Evolutionary conservation across 2,329 filamentous ascomycete species (phyloP).

Genomic region (Xenoacremonium recifei): DNA sequence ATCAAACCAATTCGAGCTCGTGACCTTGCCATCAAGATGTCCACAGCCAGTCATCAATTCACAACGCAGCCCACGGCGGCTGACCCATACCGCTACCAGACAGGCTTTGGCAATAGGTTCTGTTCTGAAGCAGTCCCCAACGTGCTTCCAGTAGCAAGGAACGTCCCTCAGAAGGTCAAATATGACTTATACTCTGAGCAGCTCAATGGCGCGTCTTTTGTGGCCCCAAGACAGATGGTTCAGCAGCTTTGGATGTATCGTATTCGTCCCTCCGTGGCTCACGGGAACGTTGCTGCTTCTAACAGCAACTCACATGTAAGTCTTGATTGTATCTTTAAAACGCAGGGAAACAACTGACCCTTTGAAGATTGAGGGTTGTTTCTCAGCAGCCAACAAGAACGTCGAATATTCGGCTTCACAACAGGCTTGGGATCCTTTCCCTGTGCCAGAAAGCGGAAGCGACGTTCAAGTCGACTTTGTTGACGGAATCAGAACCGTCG

Average conservation of each 20-base stretch:
- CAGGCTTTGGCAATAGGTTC: conserved; percentile 53
- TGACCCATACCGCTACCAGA: conserved; percentile 53
- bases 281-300: conserved; percentile 21
- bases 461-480: conserved; percentile 38
- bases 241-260: conserved; percentile 34
- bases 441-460: conserved; percentile 7
- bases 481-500: conserved; percentile 44
- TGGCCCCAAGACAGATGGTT: conserved; percentile 26
- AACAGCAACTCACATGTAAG: conserved; percentile 27
- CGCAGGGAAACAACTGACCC: too few relatives aligned
- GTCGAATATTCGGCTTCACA: conserved; percentile 46
- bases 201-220: conserved; percentile 41
- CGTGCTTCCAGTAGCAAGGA: conserved; percentile 43
- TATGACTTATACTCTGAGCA: conserved; percentile 46
- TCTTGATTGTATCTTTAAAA: not conserved
- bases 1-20: too few relatives aligned
- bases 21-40: too few relatives aligned
- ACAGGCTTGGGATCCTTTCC: conserved; percentile 48
- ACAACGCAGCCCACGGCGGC: conserved; percentile 15
- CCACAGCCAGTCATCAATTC: too few relatives aligned
- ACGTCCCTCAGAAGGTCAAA: conserved; percentile 42
- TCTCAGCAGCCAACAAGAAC: conserved; percentile 43
- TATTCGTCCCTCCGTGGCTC: conserved; percentile 31
- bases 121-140: conserved; percentile 44
- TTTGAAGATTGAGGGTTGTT: conserved; percentile 37